These are phyloP conservation scores for Thermothielavioides terrestris DNA, from an alignment of 495 filamentous ascomycete species.

Conservation along the genomic window DNA sequence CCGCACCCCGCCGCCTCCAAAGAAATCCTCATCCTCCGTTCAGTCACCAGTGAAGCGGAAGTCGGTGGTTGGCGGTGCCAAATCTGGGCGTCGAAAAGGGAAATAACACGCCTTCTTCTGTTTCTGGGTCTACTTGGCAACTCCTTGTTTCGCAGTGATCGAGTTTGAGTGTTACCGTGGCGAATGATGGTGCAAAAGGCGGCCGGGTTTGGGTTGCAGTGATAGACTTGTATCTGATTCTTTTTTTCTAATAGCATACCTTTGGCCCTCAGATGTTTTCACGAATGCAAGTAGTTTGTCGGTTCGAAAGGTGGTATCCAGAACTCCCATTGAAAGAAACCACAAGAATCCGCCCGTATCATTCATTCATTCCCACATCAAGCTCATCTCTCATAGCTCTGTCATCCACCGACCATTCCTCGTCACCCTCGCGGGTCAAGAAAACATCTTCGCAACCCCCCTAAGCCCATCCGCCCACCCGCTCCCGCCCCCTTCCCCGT, in stretches of 20 bases:
- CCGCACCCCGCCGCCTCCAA: constrained; percentile 14
- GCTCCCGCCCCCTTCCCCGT: constrained; percentile 17
- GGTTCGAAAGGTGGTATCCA: too few species aligned
- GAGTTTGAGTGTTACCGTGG: neutral
- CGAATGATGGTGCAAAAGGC: constrained; percentile 1
- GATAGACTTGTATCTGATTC: constrained; percentile 19
- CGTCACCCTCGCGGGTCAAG: constrained; percentile 23
- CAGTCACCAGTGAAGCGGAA: constrained; percentile 24
- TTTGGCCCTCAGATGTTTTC: neutral
- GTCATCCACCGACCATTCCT: neutral
- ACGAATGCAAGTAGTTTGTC: neutral
- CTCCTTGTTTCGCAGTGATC: neutral
- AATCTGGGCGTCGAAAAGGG: constrained; percentile 23
- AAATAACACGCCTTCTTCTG: constrained; percentile 12
- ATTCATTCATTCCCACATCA: neutral
- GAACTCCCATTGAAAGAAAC: too few species aligned
- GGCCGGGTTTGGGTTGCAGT: constrained; percentile 9
- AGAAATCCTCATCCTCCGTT: constrained; percentile 19
- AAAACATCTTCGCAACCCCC: constrained; percentile 57
- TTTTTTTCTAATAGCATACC: constrained; percentile 20
- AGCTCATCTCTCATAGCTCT: neutral
- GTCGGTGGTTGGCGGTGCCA: constrained; percentile 7
- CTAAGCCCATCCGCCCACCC: constrained; percentile 44
- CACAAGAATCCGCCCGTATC: neutral
- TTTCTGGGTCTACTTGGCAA: neutral